A percentile compares a stretch with the other conserved stretches of the same genome.
These are phyloP conservation scores for Atkinsonella hypoxylon DNA, from an alignment of 2,329 filamentous ascomycete genomes.

Conservation along the genomic window DNA sequence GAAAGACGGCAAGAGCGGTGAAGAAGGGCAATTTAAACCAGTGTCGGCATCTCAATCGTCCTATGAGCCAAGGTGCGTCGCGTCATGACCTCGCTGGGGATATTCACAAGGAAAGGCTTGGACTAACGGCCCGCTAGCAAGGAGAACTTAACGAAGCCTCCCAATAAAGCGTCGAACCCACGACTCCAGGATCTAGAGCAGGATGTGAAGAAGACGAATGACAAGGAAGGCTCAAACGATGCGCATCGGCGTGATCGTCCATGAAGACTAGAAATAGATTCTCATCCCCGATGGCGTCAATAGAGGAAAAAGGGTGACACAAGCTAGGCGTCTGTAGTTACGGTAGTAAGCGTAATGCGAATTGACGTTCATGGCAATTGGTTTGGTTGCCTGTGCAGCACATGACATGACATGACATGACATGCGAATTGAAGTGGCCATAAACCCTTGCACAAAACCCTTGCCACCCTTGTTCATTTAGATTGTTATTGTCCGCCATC, in stretches of 20 bases:
- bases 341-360: no score
- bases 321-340: no score
- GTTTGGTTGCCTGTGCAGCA: no score
- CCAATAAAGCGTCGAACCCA: not conserved
- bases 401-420: no score
- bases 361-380: no score
- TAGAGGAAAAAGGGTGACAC: no score
- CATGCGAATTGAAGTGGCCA: no score
- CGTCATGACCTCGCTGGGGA: not conserved
- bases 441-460: no score
- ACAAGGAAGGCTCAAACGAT: not conserved
- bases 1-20: not conserved
- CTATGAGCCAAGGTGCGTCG: slow-evolving; percentile 1
- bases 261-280: not conserved
- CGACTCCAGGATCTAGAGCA: not conserved
- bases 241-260: not conserved
- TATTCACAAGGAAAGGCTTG: not conserved
- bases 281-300: no score
- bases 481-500: no score
- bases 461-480: no score
- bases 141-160: slow-evolving; percentile 2
- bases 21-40: slow-evolving; percentile 1
- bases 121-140: not conserved
- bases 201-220: not conserved
- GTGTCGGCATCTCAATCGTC: slow-evolving; percentile 1